These are phyloP conservation scores for Nothophytophthora sp. DNA, from an alignment of 352 stramenopile genomes.

Conservation along the genomic window DNA sequence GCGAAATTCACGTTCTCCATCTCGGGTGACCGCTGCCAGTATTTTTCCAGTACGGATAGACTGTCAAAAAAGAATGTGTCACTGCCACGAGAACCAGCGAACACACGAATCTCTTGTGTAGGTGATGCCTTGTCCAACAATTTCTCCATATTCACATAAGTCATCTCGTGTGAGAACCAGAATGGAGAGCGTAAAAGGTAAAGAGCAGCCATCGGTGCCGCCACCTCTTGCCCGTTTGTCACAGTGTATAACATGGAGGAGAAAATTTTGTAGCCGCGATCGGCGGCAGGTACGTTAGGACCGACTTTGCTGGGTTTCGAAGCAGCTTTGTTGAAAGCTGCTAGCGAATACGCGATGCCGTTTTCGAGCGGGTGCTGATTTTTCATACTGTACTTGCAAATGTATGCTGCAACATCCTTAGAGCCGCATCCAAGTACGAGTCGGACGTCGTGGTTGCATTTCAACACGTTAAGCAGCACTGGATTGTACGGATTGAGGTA, in stretches of 20 bases:
- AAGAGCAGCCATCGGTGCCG: constrained; percentile 6
- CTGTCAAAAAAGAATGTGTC: neutral
- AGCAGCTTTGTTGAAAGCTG: constrained; percentile 9
- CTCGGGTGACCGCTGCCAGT: no score
- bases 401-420: constrained; percentile 20
- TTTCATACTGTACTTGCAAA: constrained; percentile 23
- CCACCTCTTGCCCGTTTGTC: constrained; percentile 13
- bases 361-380: constrained; percentile 21
- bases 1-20: no score
- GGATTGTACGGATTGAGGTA: constrained; percentile 26
- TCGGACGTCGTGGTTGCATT: constrained; percentile 24
- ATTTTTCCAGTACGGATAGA: no score
- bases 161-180: constrained; percentile 11
- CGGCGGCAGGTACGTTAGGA: neutral
- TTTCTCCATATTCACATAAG: neutral
- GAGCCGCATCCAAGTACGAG: constrained; percentile 7
- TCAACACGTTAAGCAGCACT: constrained; percentile 1
- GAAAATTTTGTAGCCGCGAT: constrained; percentile 7
- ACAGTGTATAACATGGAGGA: constrained; percentile 11
- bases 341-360: constrained; percentile 1
- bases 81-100: neutral
- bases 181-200: constrained; percentile 10
- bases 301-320: constrained; percentile 2
- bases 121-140: neutral
- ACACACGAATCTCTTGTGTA: neutral